Evolutionary conservation across 129 eudicot species (phyloP), one percentile per base, ranked within the genome.

Genomic region (Heracleum sosnowskyi): DNA sequence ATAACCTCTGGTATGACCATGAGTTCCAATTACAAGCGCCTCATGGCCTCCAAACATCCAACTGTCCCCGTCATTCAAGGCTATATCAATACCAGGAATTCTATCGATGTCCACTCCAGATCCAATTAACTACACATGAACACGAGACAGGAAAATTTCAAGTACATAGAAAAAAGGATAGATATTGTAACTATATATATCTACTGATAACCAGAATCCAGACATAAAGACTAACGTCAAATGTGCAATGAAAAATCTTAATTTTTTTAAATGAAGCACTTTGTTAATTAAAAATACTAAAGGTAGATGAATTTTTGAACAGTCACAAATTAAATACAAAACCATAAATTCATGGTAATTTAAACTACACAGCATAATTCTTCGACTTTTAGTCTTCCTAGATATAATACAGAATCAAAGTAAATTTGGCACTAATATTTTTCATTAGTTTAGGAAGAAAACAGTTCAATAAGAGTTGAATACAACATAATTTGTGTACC

Each of bases 1-100:
- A 63, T 69, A 70, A 88, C 98, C 98, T 93, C 76, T 83, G 69
- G 98, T 93, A 82, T 93, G 98, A 80, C 98, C 98, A 47, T 97
- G 91, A 79, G 97, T 93, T 79, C 83, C 94, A 82, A 93, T 87
- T 69, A 93, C 89, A 77, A 80, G 86, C 86, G 91, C 98, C 87
- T 93, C 91, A 83, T 93, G 98, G 74, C 98, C 91, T 60, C 96
- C 98, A 82, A 93, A 93, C 96, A 86, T 91, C 97, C 97, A 93
- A 49, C 82, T 87, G 82, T 93, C 98, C 60, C 98, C 98, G 73
- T 93, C 97, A 73, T 87, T 88, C 78, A 93, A 82, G 75, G 84
- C 88, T 45, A 93, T 89, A 82, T 93, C 98, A 82, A 93, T 93
- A 45, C 96, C 97, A 73, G 98, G 98, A 85, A 93, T 93, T 86